These are phyloP conservation scores for Tanozyma kutaoensis DNA, from an alignment of 805 yeast species.

Conservation along the genomic window DNA sequence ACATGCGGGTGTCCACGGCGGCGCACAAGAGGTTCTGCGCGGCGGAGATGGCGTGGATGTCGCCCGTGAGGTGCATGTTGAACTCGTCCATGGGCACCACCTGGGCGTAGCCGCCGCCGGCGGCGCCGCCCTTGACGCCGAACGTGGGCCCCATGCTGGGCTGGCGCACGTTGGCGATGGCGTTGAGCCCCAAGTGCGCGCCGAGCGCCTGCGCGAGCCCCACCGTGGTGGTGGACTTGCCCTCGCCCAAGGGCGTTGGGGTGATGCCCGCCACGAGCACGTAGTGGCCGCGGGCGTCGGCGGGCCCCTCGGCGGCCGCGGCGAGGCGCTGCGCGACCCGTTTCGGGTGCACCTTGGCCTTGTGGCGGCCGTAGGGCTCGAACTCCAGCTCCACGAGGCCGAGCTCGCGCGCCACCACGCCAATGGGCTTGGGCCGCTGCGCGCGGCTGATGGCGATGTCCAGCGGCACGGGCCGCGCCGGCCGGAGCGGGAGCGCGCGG, in stretches of 20 bases:
- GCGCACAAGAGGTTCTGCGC: slow-evolving; percentile 93
- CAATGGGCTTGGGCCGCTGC: slow-evolving; percentile 76
- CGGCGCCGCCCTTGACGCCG: slow-evolving; percentile 99
- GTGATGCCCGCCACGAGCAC: slow-evolving; percentile 94
- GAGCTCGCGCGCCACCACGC: slow-evolving; percentile 62
- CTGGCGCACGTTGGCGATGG: slow-evolving; percentile 92
- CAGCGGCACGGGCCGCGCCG: slow-evolving; percentile 62
- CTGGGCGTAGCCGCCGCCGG: slow-evolving; percentile 97
- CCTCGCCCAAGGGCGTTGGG: slow-evolving; percentile 97
- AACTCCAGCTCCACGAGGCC: slow-evolving; percentile 71
- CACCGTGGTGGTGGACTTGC: slow-evolving; percentile 91
- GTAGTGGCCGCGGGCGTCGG: slow-evolving; percentile 65
- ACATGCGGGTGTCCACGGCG: slow-evolving; percentile 93
- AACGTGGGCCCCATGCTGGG: slow-evolving; percentile 99
- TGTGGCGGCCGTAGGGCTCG: slow-evolving; percentile 79
- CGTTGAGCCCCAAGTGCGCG: slow-evolving; percentile 70
- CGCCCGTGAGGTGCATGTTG: slow-evolving; percentile 95
- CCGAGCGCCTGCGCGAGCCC: slow-evolving; percentile 96
- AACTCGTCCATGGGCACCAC: slow-evolving; percentile 99
- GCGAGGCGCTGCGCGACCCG: slow-evolving; percentile 29
- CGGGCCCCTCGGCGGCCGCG: slow-evolving; percentile 52
- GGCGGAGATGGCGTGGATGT: slow-evolving; percentile 89
- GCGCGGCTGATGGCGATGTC: slow-evolving; percentile 84
- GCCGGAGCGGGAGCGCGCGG: slow-evolving; percentile 33
- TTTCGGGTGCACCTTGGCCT: slow-evolving; percentile 67